Evolutionary conservation across 495 filamentous ascomycete species (phyloP).

Genomic region (Neurospora sublineolata): DNA sequence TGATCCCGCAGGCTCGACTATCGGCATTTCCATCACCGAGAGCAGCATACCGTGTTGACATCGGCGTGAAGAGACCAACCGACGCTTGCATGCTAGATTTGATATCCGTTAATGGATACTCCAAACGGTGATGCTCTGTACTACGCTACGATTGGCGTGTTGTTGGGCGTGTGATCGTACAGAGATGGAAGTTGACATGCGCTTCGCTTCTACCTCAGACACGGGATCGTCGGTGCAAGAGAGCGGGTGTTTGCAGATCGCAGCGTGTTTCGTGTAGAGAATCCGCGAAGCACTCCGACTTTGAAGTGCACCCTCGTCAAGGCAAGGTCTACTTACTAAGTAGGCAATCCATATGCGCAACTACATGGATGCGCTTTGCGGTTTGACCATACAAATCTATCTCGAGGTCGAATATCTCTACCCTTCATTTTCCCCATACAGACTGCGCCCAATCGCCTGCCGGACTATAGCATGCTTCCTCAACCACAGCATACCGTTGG

Average conservation of each 20-base stretch:
- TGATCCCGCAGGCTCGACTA: not conserved
- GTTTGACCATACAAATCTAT: not conserved
- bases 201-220: not conserved
- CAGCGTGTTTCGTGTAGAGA: not conserved
- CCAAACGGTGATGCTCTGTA: not conserved
- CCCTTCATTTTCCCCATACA: not conserved
- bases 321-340: not conserved
- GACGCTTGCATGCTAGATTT: not conserved
- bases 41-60: not conserved
- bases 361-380: not conserved
- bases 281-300: not conserved
- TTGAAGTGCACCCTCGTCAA: not conserved
- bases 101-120: not conserved
- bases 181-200: not conserved
- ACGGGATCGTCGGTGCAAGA: not conserved
- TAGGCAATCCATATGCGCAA: not conserved
- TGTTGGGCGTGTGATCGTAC: not conserved
- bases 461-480: not conserved
- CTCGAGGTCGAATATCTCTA: not conserved
- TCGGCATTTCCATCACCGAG: not conserved
- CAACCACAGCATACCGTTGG: not conserved
- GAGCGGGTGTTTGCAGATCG: not conserved
- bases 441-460: not conserved
- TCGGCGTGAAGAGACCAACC: not conserved
- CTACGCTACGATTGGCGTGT: not conserved